A percentile compares a stretch with the other conserved stretches of the same genome.
These are phyloP conservation scores for Allomyces macrogynus DNA, from an alignment of 192 early-diverging fungal species.

Conservation along the genomic window DNA sequence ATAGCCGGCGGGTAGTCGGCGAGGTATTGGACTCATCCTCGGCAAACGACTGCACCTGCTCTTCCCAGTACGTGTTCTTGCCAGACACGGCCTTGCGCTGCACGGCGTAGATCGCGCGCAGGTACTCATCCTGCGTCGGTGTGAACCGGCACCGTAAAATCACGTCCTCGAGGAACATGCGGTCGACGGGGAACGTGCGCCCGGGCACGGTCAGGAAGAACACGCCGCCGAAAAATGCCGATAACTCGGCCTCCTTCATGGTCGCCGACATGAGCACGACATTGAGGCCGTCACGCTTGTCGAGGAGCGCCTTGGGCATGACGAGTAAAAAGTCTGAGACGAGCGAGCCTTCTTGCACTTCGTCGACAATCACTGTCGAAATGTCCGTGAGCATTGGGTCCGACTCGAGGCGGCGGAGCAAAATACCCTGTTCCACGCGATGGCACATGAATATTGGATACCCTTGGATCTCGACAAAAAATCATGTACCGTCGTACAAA, in stretches of 20 bases:
- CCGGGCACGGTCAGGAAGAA: conserved; percentile 41
- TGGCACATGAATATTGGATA: background rate
- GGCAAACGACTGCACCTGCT: conserved; percentile 13
- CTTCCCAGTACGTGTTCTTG: conserved; percentile 7
- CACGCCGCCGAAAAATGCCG: conserved; percentile 49
- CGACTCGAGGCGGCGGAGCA: conserved; percentile 41
- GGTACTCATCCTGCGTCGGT: conserved; percentile 5
- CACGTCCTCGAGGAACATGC: conserved; percentile 43
- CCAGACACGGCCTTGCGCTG: conserved; percentile 7
- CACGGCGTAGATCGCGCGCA: conserved; percentile 6
- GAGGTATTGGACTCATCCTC: conserved; percentile 13
- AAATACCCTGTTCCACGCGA: conserved; percentile 25
- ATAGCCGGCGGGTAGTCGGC: conserved; percentile 14
- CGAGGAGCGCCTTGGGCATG: conserved; percentile 30
- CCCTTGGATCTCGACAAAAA: background rate
- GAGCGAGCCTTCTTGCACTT: conserved; percentile 55
- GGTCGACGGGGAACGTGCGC: conserved; percentile 23
- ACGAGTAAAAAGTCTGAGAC: conserved; percentile 59
- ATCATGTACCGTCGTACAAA: conserved; percentile 44
- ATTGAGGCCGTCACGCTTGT: conserved; percentile 21
- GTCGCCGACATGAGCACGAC: conserved; percentile 3
- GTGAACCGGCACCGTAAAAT: conserved; percentile 23
- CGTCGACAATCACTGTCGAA: conserved; percentile 53
- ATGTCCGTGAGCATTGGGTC: conserved; percentile 35
- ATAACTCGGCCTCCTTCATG: conserved; percentile 39